Evolutionary conservation across 371 early-diverging fungal species (phyloP).

Genomic region (Haplosporangium sp.): DNA sequence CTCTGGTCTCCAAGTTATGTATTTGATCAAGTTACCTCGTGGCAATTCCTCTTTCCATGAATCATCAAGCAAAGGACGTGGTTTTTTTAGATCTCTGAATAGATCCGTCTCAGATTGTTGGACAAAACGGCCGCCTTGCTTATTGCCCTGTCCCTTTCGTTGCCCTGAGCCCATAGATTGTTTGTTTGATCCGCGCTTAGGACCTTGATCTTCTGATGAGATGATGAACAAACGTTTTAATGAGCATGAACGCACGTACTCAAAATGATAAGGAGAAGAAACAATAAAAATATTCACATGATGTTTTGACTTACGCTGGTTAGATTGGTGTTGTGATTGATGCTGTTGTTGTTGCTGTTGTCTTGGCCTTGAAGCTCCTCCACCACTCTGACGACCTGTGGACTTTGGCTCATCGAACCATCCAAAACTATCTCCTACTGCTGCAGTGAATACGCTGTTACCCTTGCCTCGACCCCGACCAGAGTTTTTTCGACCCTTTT

Average conservation of each 20-base stretch:
- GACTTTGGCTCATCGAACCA: conserved; percentile 27
- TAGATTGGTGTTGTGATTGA: neutral
- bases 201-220: neutral
- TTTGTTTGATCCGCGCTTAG: conserved; percentile 2
- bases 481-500: conserved; percentile 1
- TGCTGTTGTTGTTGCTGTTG: conserved; percentile 5
- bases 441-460: neutral
- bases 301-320: neutral
- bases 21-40: conserved; percentile 10
- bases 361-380: neutral
- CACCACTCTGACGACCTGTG: neutral
- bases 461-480: neutral
- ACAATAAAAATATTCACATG: neutral
- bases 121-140: neutral
- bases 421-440: neutral
- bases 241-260: neutral
- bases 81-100: conserved; percentile 12
- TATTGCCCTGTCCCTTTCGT: neutral
- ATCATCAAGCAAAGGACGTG: conserved; percentile 21
- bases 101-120: neutral
- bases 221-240: neutral
- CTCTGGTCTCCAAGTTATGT: neutral
- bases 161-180: neutral
- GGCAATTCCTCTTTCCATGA: conserved; percentile 26
- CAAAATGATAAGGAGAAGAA: neutral